These are phyloP conservation scores for Ormosia semicastrata DNA, from an alignment of 306 rosid species.

Conservation along the genomic window DNA sequence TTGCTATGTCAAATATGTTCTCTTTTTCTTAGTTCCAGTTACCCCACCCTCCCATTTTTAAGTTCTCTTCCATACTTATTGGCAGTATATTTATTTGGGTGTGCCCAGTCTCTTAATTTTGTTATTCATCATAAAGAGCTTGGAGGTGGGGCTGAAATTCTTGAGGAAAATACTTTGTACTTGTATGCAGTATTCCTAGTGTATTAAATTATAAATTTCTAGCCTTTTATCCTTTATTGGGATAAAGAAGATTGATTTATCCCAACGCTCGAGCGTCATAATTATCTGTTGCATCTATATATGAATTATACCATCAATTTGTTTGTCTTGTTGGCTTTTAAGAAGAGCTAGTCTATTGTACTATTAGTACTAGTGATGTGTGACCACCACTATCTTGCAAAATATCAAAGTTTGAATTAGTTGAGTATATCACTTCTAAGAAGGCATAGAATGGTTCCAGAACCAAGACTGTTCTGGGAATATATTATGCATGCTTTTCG, in stretches of 20 bases:
- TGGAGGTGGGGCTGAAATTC: background rate
- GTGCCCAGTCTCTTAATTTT: background rate
- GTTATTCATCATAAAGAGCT: background rate
- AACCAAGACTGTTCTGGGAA: background rate
- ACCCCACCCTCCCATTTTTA: background rate
- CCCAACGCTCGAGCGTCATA: background rate
- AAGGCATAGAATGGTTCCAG: background rate
- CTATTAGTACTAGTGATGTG: background rate
- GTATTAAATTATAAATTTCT: background rate
- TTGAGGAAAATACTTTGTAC: background rate
- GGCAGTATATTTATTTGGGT: slow-evolving; percentile 2
- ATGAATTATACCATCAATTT: background rate
- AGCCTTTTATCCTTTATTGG: background rate
- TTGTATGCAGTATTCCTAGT: background rate
- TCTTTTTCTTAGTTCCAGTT: background rate
- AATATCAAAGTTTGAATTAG: background rate
- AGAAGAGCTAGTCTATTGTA: background rate
- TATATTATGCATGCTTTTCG: no score
- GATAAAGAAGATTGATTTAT: background rate
- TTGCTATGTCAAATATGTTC: background rate
- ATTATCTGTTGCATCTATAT: background rate
- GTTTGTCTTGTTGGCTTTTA: background rate
- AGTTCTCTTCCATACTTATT: background rate
- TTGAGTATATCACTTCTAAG: background rate
- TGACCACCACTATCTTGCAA: background rate